These are phyloP conservation scores for Globisporangium ultimum DNA, from an alignment of 352 stramenopile species.

Conservation along the genomic window DNA sequence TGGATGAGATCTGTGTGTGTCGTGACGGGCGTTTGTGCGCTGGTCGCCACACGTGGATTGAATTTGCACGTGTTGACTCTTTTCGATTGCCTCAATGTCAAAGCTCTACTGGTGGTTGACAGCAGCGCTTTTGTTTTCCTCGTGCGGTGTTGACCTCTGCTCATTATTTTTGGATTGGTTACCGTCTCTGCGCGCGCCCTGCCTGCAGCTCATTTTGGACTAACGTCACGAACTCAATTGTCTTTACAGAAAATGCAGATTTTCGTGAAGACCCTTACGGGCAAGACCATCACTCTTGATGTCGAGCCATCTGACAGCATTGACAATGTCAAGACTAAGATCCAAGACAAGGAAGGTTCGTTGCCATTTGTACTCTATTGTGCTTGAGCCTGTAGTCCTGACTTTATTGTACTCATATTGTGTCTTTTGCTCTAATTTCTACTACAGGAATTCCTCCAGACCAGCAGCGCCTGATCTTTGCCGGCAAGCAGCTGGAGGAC, in stretches of 20 bases:
- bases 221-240: slow-evolving; percentile 4
- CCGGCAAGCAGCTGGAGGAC: slow-evolving; percentile 99
- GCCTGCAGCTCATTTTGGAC: background rate
- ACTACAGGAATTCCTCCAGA: slow-evolving; percentile 95
- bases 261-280: slow-evolving; percentile 95
- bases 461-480: slow-evolving; percentile 99
- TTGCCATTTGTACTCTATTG: background rate
- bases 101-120: too few relatives aligned
- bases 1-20: too few relatives aligned
- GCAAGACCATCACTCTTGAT: slow-evolving; percentile 99
- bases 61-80: too few relatives aligned
- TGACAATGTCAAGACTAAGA: slow-evolving; percentile 99
- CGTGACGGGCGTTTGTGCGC: too few relatives aligned
- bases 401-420: background rate
- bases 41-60: too few relatives aligned
- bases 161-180: background rate
- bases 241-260: slow-evolving; percentile 89
- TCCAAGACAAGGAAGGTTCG: slow-evolving; percentile 99
- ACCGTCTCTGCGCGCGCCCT: background rate
- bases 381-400: background rate
- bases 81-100: too few relatives aligned
- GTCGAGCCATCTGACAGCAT: slow-evolving; percentile 99
- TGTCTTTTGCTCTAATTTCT: background rate
- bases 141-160: too few relatives aligned
- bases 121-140: too few relatives aligned